phyloP scores from a whole-genome alignment of 371 early-diverging fungal genomes.

The Homolaphlyctis polyrhiza region DNA sequence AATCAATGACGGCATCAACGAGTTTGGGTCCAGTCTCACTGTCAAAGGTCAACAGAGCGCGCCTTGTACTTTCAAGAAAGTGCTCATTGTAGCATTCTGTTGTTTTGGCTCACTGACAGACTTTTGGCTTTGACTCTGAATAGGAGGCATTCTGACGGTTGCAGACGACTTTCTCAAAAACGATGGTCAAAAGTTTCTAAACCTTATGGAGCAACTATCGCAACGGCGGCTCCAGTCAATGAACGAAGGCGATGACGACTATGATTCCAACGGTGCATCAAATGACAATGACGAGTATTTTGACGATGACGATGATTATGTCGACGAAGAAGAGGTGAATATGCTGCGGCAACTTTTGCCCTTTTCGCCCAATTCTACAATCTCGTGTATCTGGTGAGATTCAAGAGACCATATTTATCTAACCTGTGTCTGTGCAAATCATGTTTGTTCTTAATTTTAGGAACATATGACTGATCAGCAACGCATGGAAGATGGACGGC shows the following conservation, averaged over 20 bases:
- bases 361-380: neutral
- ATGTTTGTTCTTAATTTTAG: conserved; percentile 34
- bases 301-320: conserved; percentile 41
- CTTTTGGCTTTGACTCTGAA: neutral
- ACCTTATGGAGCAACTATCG: conserved; percentile 86
- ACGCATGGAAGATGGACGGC: conserved; percentile 84
- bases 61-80: neutral
- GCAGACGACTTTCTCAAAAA: conserved; percentile 88
- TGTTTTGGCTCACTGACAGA: neutral
- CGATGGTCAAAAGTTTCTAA: conserved; percentile 87
- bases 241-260: conserved; percentile 62
- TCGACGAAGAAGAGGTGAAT: conserved; percentile 27
- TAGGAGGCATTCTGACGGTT: conserved; percentile 78
- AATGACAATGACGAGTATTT: conserved; percentile 38
- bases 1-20: conserved; percentile 45
- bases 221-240: conserved; percentile 36
- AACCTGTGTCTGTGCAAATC: no score
- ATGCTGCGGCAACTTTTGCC: no score
- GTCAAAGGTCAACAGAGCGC: conserved; percentile 49
- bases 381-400: no score
- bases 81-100: neutral
- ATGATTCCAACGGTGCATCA: conserved; percentile 44
- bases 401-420: no score
- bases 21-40: conserved; percentile 64
- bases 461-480: conserved; percentile 74